These are phyloP conservation scores for Tolypocladium inflatum DNA, from an alignment of 2,329 filamentous ascomycete genomes.

Conservation along the genomic window DNA sequence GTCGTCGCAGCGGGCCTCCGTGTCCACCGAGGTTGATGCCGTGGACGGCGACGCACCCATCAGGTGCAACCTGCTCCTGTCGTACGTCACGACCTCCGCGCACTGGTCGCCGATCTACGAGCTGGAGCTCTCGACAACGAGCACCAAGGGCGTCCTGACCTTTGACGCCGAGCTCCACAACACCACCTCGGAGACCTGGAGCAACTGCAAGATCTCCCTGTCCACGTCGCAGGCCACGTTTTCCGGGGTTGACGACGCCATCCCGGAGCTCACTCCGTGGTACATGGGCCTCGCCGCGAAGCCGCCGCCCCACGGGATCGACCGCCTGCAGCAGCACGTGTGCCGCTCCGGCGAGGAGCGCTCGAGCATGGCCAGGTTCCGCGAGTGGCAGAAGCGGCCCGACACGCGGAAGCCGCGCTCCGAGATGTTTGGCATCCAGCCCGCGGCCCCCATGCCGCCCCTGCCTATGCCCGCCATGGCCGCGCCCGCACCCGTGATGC, in stretches of 20 bases:
- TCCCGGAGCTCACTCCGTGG: constrained; percentile 48
- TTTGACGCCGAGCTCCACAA: constrained; percentile 57
- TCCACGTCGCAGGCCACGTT: constrained; percentile 55
- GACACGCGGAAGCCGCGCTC: constrained; percentile 2
- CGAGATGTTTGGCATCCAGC: constrained; percentile 5
- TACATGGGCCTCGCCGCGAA: constrained; percentile 36
- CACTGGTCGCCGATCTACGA: constrained; percentile 55
- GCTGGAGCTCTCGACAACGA: constrained; percentile 47
- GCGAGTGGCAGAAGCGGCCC: constrained; percentile 12
- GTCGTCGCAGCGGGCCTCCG: constrained; percentile 39
- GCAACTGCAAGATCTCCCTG: constrained; percentile 47
- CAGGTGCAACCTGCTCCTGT: constrained; percentile 40
- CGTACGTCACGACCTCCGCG: constrained; percentile 48
- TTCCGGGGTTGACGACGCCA: constrained; percentile 42
- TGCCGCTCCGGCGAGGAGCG: constrained; percentile 30
- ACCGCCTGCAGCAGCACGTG: constrained; percentile 11
- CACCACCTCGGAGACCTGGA: constrained; percentile 54
- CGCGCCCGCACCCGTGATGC: not conserved
- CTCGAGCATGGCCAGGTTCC: constrained; percentile 18
- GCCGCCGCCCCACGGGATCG: constrained; percentile 6
- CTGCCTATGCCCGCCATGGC: not conserved
- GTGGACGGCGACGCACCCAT: constrained; percentile 4
- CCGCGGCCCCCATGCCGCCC: too few species aligned
- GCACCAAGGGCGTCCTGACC: constrained; percentile 40
- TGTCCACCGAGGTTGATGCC: constrained; percentile 38